These are phyloP conservation scores for Coelastrella sp. DNA, from an alignment of 139 green algal species.

Conservation along the genomic window DNA sequence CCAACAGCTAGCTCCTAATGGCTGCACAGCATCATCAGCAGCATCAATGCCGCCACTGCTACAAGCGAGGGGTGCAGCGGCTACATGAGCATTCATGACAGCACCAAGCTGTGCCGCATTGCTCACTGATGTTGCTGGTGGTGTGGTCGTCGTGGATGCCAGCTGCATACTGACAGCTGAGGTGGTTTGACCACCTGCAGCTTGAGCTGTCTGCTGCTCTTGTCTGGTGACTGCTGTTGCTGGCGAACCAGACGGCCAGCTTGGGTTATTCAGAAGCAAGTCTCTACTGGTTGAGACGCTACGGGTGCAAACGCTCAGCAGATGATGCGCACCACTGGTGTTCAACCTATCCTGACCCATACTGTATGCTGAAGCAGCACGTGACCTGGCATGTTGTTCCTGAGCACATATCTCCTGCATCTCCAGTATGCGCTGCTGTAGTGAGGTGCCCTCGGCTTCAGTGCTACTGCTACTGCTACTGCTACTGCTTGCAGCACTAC, in stretches of 20 bases:
- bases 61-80: background rate
- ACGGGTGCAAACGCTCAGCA: background rate
- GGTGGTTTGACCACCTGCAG: background rate
- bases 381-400: background rate
- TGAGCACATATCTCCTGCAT: background rate
- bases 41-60: background rate
- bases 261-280: no score
- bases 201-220: background rate
- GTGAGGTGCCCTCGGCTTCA: no score
- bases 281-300: no score
- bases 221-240: no score
- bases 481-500: constrained; percentile 1
- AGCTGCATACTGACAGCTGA: background rate
- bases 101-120: constrained; percentile 14
- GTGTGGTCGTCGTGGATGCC: background rate
- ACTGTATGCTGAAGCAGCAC: background rate
- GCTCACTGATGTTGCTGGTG: constrained; percentile 1
- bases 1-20: constrained; percentile 37
- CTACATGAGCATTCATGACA: constrained; percentile 26
- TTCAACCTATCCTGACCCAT: no score
- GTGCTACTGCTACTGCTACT: background rate
- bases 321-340: background rate
- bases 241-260: no score
- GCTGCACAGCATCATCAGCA: constrained; percentile 5
- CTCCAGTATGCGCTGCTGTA: no score